Percentiles rank a stretch among this genome's conserved stretches.
Conservation (phyloP, 257 asterid genomes). For the Mentha longifolia region DNA sequence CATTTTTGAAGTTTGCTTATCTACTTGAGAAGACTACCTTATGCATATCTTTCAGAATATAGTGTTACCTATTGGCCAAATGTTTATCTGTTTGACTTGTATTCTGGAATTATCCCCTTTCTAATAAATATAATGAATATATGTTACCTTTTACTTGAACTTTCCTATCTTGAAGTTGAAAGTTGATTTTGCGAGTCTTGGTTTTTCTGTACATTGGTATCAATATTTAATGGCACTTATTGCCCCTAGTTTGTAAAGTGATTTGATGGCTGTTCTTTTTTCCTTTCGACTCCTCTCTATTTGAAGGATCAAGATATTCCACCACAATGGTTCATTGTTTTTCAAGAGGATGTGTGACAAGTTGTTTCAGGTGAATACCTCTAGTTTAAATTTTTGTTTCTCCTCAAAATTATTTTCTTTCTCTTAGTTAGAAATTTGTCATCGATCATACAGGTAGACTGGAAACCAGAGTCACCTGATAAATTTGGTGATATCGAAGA, state of each 20-base stretch:
- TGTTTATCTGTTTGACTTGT: neutral
- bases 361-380: constrained; percentile 77
- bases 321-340: constrained; percentile 76
- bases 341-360: constrained; percentile 90
- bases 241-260: constrained; percentile 9
- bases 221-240: no score
- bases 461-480: constrained; percentile 90
- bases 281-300: neutral
- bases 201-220: neutral
- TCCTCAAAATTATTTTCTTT: constrained; percentile 27
- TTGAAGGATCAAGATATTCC: constrained; percentile 87
- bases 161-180: constrained; percentile 5
- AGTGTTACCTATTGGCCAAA: neutral
- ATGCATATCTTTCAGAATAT: neutral
- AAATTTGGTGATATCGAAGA: constrained; percentile 71
- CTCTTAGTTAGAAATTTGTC: constrained; percentile 31
- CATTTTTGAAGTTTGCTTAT: neutral
- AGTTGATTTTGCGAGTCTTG: neutral
- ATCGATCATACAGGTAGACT: constrained; percentile 66
- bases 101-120: neutral
- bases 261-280: neutral
- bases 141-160: neutral
- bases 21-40: neutral
- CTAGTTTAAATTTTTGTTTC: constrained; percentile 16
- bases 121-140: constrained; percentile 1